Conservation (phyloP, 352 stramenopile species). For the Pythium guiyangense region DNA sequence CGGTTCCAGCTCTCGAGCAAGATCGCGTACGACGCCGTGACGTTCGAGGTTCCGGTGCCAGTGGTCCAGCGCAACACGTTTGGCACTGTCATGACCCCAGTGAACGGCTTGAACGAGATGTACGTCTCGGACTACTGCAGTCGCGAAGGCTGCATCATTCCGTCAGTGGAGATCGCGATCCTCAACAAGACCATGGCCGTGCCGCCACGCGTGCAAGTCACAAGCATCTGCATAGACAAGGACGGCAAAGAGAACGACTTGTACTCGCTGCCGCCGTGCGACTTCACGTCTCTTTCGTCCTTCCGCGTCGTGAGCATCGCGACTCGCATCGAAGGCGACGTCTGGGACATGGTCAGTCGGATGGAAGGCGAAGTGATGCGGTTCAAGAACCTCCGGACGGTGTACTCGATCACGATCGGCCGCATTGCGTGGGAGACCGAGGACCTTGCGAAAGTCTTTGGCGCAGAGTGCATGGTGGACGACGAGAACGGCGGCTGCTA, state of each 20-base stretch:
- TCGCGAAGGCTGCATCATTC: not conserved
- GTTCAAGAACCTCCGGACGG: slow-evolving; percentile 1
- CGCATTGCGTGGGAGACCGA: slow-evolving; percentile 4
- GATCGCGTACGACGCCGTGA: slow-evolving; percentile 17
- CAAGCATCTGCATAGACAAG: not conserved
- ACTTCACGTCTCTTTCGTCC: not conserved
- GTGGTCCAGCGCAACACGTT: not conserved
- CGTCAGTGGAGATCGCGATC: not conserved
- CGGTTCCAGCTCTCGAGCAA: slow-evolving; percentile 10
- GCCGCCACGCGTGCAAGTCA: not conserved
- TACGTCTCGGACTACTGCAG: not conserved
- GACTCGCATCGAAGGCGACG: too few relatives aligned
- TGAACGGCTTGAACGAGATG: not conserved
- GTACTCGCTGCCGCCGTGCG: not conserved
- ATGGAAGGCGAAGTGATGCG: not conserved
- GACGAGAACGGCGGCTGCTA: not conserved
- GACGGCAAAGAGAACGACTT: not conserved
- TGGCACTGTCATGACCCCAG: not conserved
- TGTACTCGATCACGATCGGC: slow-evolving; percentile 8
- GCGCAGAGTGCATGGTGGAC: not conserved
- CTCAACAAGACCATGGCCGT: not conserved
- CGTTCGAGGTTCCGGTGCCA: slow-evolving; percentile 13
- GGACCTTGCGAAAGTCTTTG: not conserved
- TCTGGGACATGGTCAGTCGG: not conserved
- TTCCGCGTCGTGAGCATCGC: slow-evolving; percentile 2